Evolutionary conservation across 73 alveolate genomes (phyloP).

Genomic region (Durusdinium trenchii): DNA sequence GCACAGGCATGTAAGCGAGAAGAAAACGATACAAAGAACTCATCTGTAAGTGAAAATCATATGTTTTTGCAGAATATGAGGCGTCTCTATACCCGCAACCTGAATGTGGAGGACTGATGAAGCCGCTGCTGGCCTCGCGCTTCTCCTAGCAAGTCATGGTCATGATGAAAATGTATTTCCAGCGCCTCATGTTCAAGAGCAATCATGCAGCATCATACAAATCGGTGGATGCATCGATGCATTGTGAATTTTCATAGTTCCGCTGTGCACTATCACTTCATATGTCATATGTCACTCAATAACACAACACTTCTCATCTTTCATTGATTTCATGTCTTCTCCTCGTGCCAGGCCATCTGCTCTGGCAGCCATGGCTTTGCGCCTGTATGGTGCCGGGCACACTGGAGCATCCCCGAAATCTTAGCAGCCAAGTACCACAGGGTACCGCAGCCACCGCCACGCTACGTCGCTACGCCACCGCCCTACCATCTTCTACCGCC

Average conservation of each 20-base stretch:
- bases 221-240: too few relatives aligned
- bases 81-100: background rate
- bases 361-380: slow-evolving; percentile 92
- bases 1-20: background rate
- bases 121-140: slow-evolving; percentile 89
- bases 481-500: too few relatives aligned
- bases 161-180: background rate
- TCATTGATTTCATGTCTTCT: background rate
- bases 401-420: too few relatives aligned
- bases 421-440: too few relatives aligned
- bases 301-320: too few relatives aligned
- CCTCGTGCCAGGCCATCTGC: slow-evolving; percentile 96
- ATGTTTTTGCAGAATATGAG: background rate
- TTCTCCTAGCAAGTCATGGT: slow-evolving; percentile 30
- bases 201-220: too few relatives aligned
- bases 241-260: too few relatives aligned
- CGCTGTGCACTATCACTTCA: too few relatives aligned
- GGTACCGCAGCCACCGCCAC: too few relatives aligned
- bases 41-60: background rate
- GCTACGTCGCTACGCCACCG: too few relatives aligned
- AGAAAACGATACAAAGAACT: background rate
- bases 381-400: slow-evolving; percentile 29
- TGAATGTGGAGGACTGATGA: slow-evolving; percentile 85
- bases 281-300: too few relatives aligned
- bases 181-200: background rate